These are phyloP conservation scores for Carex scoparia DNA, from an alignment of 176 grass and related monocot genomes.

Conservation along the genomic window DNA sequence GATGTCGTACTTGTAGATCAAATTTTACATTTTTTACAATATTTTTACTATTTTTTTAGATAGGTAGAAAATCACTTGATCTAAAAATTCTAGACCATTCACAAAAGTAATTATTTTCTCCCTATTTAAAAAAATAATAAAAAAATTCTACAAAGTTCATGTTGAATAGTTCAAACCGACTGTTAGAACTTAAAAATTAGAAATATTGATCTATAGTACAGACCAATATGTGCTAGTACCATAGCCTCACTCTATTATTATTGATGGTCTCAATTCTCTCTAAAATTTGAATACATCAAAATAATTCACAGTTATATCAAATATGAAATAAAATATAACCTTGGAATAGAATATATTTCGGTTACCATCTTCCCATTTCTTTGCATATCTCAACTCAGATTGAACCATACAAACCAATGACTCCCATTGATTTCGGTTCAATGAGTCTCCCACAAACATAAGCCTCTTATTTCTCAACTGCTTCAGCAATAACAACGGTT, in stretches of 20 bases:
- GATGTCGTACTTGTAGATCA: too few relatives aligned
- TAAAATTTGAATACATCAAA: background rate
- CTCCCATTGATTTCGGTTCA: conserved; percentile 95
- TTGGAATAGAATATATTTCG: conserved; percentile 51
- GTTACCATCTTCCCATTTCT: conserved; percentile 36
- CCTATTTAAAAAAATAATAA: too few relatives aligned
- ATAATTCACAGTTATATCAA: background rate
- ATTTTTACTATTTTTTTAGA: too few relatives aligned
- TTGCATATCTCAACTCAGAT: conserved; percentile 35
- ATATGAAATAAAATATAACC: conserved; percentile 6
- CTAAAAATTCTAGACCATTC: too few relatives aligned
- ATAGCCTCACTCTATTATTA: too few relatives aligned
- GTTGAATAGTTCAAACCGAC: too few relatives aligned
- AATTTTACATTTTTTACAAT: too few relatives aligned
- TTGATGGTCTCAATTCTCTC: background rate
- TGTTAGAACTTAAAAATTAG: too few relatives aligned
- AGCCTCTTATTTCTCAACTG: conserved; percentile 68
- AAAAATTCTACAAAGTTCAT: too few relatives aligned
- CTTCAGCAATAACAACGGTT: conserved; percentile 66
- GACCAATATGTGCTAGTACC: too few relatives aligned
- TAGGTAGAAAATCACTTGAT: too few relatives aligned
- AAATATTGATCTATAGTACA: background rate
- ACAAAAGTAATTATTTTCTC: too few relatives aligned
- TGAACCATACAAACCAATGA: conserved; percentile 86
- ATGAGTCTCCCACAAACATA: conserved; percentile 87